phyloP scores from a whole-genome alignment of 768 basidiomycete species.

The Leucosporidium scottii region DNA sequence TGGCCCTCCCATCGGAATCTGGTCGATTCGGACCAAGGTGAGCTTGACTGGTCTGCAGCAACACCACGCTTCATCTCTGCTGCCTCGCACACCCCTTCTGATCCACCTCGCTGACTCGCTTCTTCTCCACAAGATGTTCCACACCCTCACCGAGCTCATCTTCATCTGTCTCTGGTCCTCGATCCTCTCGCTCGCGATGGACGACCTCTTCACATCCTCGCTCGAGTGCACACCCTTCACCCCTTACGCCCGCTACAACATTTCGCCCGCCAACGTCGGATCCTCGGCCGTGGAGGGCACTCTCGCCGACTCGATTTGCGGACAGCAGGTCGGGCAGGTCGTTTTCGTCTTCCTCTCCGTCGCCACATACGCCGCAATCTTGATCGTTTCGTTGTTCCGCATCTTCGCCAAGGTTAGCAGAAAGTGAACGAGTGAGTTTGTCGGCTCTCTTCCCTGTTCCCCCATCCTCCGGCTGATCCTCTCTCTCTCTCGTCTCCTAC shows the following conservation, averaged over 20 bases:
- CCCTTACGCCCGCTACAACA: constrained; percentile 36
- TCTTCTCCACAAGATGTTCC: constrained; percentile 21
- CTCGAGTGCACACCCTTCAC: constrained; percentile 62
- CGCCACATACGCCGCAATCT: constrained; percentile 37
- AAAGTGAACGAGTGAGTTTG: too few species aligned
- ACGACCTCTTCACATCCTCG: constrained; percentile 82
- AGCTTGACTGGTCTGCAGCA: not conserved
- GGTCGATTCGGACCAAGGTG: constrained; percentile 79
- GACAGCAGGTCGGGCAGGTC: constrained; percentile 68
- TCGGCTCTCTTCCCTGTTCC: too few species aligned
- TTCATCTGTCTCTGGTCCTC: constrained; percentile 91
- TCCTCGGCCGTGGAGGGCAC: constrained; percentile 31
- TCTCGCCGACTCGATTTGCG: constrained; percentile 54
- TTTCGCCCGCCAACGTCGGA: constrained; percentile 10
- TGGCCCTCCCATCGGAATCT: constrained; percentile 81
- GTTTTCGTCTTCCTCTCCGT: constrained; percentile 69
- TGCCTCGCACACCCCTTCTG: not conserved
- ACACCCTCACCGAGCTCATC: constrained; percentile 78
- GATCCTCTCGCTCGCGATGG: constrained; percentile 75
- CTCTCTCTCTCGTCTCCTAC: too few species aligned
- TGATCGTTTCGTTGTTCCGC: too few species aligned
- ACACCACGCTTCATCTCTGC: not conserved
- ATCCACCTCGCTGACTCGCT: not conserved
- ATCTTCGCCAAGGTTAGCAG: too few species aligned
- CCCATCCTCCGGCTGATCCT: too few species aligned